Evolutionary conservation across 176 grass and related monocot genomes (phyloP), one percentile per base, ranked within the genome.

Genomic region (Rhipidocladum racemiflorum): DNA sequence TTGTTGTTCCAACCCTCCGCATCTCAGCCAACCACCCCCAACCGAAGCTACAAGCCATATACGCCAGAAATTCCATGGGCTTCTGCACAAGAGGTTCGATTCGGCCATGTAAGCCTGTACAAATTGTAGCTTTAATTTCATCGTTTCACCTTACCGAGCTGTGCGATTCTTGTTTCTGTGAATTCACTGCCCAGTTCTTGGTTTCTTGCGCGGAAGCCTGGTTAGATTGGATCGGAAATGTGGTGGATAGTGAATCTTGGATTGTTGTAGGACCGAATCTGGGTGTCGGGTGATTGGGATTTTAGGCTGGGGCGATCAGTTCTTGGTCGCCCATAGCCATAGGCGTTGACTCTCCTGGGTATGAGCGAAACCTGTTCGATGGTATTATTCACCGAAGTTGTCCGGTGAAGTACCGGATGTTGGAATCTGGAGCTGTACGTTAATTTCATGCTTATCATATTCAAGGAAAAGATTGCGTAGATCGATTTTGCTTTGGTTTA

Each of bases 71-170:
- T 79, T 65, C n/a, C 69, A 65, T 43, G 18, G 76, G 42, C 40
- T 82, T 53, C 24, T 24, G 18, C 76, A 9, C 81, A 14, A 45
- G 81, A 75, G 81, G 78, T 84, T 68, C 69, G 18, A 24, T 53
- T 28, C 51, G 4, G 40, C 11, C 70, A 57, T 77, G 87, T 89
- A 85, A 81, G 70, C 81, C 21, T 54, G 25, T 12, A 25, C 9
- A 59, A 59, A 25, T 59, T 12, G 59, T 13, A 65, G 16, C 21
- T 13, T 50, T 54, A 30, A 60, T 70, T 46, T 38, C n/a, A 42
- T 54, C 0, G 43, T 17, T 61, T 40, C 30, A 42, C 4, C 42
- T 44, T 62, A 18, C 29, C 65, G 29, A 9, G 40, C 4, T 25
- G 8, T 23, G 9, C 21, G 36, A 27, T 60, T 70, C 20, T 75